Evolutionary conservation across 1,139 yeast genomes (phyloP).

Genomic region (Hansenula sp.): DNA sequence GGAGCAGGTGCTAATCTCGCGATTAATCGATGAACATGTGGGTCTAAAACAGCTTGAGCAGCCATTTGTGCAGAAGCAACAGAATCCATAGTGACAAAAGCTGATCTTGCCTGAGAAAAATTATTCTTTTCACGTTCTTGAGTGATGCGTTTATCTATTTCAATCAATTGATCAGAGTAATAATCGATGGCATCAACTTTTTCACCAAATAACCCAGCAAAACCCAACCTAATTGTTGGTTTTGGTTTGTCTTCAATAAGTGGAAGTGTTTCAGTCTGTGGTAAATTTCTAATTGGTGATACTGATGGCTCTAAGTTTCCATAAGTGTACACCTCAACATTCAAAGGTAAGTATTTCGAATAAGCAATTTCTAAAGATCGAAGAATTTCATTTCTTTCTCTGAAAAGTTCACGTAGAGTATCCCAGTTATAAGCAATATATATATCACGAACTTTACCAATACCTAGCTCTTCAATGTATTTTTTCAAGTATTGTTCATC

Average conservation of each 20-base stretch:
- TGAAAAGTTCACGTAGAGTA: constrained; percentile 39
- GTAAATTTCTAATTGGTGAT: constrained; percentile 9
- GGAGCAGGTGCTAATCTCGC: constrained; percentile 79
- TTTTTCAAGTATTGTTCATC: constrained; percentile 40
- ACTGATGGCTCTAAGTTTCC: constrained; percentile 23
- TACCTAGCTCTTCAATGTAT: constrained; percentile 57
- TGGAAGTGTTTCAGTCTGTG: constrained; percentile 11
- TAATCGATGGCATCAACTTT: constrained; percentile 63
- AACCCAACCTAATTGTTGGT: constrained; percentile 40
- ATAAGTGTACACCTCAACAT: constrained; percentile 31
- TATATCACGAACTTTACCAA: constrained; percentile 55
- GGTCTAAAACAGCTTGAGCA: constrained; percentile 77
- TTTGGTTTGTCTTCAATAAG: constrained; percentile 19
- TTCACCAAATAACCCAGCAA: constrained; percentile 49
- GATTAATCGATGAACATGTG: constrained; percentile 66
- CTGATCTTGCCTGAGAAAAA: constrained; percentile 39
- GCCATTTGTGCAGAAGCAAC: constrained; percentile 86
- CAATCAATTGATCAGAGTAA: constrained; percentile 50
- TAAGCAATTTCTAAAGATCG: constrained; percentile 41
- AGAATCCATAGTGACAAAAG: constrained; percentile 82
- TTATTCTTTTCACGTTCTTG: constrained; percentile 41
- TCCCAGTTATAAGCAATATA: constrained; percentile 54
- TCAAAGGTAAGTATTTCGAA: constrained; percentile 40
- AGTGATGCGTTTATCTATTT: constrained; percentile 53
- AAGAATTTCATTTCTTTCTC: constrained; percentile 31